A percentile compares a stretch with the other conserved stretches of the same genome.
Conservation (phyloP, 441 rosid species). For the Adansonia grandidieri region DNA sequence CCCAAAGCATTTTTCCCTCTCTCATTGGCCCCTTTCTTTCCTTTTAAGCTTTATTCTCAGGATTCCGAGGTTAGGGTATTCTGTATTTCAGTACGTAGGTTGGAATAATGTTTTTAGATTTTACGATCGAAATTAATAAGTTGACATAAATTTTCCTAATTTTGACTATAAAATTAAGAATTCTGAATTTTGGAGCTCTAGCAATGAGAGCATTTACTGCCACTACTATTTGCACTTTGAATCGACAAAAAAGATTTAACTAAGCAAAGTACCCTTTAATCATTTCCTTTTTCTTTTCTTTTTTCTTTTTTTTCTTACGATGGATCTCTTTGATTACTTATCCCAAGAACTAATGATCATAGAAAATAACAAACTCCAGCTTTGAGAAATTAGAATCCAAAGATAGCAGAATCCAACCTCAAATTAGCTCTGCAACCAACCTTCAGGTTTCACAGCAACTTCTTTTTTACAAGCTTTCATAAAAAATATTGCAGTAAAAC, state of each 20-base stretch:
- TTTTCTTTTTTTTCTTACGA: not conserved
- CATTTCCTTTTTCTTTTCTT: not conserved
- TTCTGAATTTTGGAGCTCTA: too few relatives aligned
- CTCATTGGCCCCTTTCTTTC: too few relatives aligned
- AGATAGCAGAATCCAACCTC: not conserved
- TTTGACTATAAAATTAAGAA: too few relatives aligned
- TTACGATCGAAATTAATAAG: too few relatives aligned
- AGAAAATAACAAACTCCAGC: not conserved
- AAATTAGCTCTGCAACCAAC: not conserved
- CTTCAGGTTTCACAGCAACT: not conserved
- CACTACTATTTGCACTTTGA: not conserved
- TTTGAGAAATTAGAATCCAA: not conserved
- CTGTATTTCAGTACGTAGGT: too few relatives aligned
- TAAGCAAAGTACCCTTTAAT: not conserved
- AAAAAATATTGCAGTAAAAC: not conserved
- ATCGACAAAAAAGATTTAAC: not conserved
- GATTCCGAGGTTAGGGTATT: too few relatives aligned
- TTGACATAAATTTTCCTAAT: too few relatives aligned
- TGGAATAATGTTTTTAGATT: too few relatives aligned
- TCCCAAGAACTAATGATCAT: not conserved
- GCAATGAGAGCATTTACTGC: too few relatives aligned
- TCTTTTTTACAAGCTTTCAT: slow-evolving; percentile 1
- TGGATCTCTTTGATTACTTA: not conserved
- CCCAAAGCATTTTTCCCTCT: slow-evolving; percentile 36
- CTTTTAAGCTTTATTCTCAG: too few relatives aligned